phyloP scores from a whole-genome alignment of 768 basidiomycete genomes.

The Pulveroboletus sp. region DNA sequence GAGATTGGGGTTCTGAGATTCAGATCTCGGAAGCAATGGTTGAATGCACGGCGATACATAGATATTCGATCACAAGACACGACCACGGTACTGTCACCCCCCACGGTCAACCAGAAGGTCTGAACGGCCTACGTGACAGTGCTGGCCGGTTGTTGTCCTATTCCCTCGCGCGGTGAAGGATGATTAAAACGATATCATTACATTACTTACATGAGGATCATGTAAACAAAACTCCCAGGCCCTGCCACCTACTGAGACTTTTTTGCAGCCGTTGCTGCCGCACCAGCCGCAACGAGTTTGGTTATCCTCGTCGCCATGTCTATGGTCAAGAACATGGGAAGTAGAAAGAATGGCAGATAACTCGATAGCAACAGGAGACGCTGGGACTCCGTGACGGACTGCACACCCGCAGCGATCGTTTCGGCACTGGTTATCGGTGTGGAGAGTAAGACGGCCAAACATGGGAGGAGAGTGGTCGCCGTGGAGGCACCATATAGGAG shows the following conservation, averaged over 20 bases:
- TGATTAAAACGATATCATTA: too few relatives aligned
- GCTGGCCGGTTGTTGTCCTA: too few relatives aligned
- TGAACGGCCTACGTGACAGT: too few relatives aligned
- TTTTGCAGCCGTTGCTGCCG: constrained; percentile 10
- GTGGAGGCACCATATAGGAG: constrained; percentile 75
- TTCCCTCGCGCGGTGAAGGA: too few relatives aligned
- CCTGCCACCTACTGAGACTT: constrained; percentile 14
- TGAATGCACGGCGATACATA: too few relatives aligned
- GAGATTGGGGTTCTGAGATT: too few relatives aligned
- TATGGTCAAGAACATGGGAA: constrained; percentile 68
- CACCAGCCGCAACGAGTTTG: constrained; percentile 29
- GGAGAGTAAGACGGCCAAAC: constrained; percentile 56
- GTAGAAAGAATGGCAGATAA: constrained; percentile 72
- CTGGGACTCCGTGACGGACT: constrained; percentile 49
- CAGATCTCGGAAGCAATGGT: too few relatives aligned
- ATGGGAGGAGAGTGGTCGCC: constrained; percentile 72
- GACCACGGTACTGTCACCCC: too few relatives aligned
- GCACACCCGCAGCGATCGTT: constrained; percentile 28
- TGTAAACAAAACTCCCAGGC: background rate
- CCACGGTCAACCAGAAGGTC: too few relatives aligned
- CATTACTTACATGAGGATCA: background rate
- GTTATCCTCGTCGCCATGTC: constrained; percentile 56
- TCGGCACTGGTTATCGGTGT: constrained; percentile 41
- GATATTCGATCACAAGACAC: too few relatives aligned
- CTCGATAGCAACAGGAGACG: constrained; percentile 54